A percentile compares a stretch with the other conserved stretches of the same genome.
phyloP scores from a whole-genome alignment of 345 rosid species.

The Eucalyptus cloeziana region DNA sequence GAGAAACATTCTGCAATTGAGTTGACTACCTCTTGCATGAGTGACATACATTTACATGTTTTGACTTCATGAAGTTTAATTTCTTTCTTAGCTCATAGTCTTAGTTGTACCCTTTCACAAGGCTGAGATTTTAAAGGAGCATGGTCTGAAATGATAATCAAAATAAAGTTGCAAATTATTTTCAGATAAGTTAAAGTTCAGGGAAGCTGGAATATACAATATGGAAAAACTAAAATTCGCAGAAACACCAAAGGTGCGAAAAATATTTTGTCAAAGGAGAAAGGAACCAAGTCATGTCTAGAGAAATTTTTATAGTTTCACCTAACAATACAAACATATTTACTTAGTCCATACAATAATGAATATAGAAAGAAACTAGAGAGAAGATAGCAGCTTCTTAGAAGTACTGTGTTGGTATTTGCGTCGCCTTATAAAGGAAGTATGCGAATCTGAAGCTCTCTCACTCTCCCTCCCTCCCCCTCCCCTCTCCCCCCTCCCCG shows the following conservation, averaged over 20 bases:
- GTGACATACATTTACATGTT: neutral
- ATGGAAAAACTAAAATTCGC: neutral
- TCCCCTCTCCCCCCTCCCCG: accelerated
- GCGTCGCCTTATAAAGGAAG: neutral
- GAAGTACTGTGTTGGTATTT: neutral
- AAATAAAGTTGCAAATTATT: neutral
- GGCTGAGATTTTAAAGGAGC: neutral
- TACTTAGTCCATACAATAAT: neutral
- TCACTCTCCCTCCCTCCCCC: neutral
- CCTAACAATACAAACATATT: neutral
- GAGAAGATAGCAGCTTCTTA: neutral
- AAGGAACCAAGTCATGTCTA: neutral
- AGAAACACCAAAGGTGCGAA: neutral
- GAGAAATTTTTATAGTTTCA: neutral
- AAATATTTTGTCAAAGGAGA: neutral
- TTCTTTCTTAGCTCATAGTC: neutral
- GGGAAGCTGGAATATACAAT: neutral
- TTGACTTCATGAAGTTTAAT: neutral
- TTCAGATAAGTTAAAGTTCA: neutral
- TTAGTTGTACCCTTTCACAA: neutral
- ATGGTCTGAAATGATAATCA: neutral
- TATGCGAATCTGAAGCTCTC: neutral
- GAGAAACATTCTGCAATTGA: neutral
- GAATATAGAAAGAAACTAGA: neutral
- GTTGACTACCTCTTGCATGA: neutral